Conservation (phyloP, 805 yeast genomes). For the Kodamaea hsintzibuensis region DNA sequence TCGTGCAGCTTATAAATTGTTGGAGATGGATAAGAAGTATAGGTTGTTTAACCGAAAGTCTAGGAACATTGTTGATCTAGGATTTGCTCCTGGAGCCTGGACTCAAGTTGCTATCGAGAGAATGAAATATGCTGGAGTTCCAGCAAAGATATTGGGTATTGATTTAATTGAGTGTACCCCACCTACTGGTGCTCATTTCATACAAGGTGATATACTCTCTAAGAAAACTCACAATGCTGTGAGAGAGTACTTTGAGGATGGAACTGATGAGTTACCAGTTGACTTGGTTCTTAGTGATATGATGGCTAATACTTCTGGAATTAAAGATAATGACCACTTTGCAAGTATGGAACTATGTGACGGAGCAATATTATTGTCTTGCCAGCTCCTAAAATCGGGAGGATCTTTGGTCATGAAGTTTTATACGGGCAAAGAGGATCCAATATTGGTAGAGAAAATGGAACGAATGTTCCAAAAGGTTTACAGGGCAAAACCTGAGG, state of each 20-base stretch:
- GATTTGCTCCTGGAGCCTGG: slow-evolving; percentile 35
- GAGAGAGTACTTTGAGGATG: slow-evolving; percentile 44
- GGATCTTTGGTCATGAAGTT: slow-evolving; percentile 84
- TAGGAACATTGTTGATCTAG: slow-evolving; percentile 76
- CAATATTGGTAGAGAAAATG: slow-evolving; percentile 58
- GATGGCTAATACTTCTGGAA: slow-evolving; percentile 92
- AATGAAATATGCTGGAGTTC: slow-evolving; percentile 10
- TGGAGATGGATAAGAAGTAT: slow-evolving; percentile 70
- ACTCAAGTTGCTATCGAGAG: slow-evolving; percentile 28
- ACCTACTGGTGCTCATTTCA: slow-evolving; percentile 36
- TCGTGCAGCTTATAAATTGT: slow-evolving; percentile 86
- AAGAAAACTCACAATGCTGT: slow-evolving; percentile 57
- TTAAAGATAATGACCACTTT: slow-evolving; percentile 76
- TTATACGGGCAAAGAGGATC: slow-evolving; percentile 81
- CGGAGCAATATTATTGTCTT: slow-evolving; percentile 79
- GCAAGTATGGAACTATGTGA: slow-evolving; percentile 90
- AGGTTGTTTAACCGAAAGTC: slow-evolving; percentile 53
- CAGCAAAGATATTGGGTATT: slow-evolving; percentile 24
- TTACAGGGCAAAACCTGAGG: slow-evolving; percentile 71
- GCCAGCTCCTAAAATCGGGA: slow-evolving; percentile 63
- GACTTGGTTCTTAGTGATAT: slow-evolving; percentile 67
- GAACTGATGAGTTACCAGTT: slow-evolving; percentile 11
- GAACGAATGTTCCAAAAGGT: slow-evolving; percentile 62
- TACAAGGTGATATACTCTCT: slow-evolving; percentile 43
- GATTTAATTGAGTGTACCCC: slow-evolving; percentile 37